These are phyloP conservation scores for Podospora fimiseda DNA, from an alignment of 495 filamentous ascomycete species.

Conservation along the genomic window DNA sequence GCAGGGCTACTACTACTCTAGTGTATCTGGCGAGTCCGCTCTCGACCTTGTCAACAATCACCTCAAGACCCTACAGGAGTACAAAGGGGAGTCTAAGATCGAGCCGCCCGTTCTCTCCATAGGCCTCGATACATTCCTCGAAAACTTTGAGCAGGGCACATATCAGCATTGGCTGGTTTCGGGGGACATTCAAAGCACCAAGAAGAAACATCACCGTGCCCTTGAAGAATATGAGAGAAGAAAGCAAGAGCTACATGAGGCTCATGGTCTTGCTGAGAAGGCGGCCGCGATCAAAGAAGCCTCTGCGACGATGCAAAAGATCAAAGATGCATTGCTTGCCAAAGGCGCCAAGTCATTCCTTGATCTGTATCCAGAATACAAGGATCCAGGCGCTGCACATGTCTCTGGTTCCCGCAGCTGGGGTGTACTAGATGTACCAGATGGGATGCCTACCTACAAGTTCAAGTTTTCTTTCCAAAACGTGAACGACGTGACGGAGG, in stretches of 20 bases:
- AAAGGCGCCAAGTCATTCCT: constrained; percentile 58
- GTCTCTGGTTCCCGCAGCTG: too few relatives aligned
- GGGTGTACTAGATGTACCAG: too few relatives aligned
- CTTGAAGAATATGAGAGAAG: constrained; percentile 29
- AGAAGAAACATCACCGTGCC: constrained; percentile 8
- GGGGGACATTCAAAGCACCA: constrained; percentile 21
- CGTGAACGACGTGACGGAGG: constrained; percentile 45
- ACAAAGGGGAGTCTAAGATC: constrained; percentile 25
- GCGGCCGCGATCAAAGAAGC: constrained; percentile 41
- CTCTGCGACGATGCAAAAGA: constrained; percentile 43
- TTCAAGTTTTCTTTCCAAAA: constrained; percentile 41
- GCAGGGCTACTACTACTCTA: constrained; percentile 10
- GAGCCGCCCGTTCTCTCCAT: constrained; percentile 13
- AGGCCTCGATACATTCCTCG: constrained; percentile 37
- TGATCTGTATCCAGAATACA: constrained; percentile 54
- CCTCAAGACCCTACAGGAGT: constrained; percentile 41
- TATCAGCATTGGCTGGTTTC: constrained; percentile 49
- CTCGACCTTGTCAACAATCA: constrained; percentile 51
- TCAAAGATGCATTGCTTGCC: constrained; percentile 47
- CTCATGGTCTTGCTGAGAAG: constrained; percentile 45
- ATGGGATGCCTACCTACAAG: constrained; percentile 38
- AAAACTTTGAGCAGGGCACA: constrained; percentile 36
- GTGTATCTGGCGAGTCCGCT: constrained; percentile 35
- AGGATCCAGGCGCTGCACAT: constrained; percentile 3
- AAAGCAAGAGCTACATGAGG: constrained; percentile 13